phyloP scores from a whole-genome alignment of 1,139 yeast species.

The Diutina ranongensis region DNA sequence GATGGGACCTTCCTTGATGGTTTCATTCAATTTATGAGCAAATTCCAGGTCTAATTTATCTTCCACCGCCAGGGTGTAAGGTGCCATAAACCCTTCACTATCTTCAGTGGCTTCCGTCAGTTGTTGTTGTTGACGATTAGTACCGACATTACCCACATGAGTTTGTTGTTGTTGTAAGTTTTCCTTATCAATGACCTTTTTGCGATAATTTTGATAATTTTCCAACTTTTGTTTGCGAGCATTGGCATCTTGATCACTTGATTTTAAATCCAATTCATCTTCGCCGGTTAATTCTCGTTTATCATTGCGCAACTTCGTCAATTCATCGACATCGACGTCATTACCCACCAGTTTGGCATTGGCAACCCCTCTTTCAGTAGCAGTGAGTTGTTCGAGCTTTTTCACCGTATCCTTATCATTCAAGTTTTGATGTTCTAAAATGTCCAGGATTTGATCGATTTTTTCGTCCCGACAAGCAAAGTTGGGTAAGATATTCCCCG shows the following conservation, averaged over 20 bases:
- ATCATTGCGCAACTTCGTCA: conserved; percentile 21
- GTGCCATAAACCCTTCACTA: conserved; percentile 34
- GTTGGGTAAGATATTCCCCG: conserved; percentile 50
- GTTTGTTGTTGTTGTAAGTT: conserved; percentile 14
- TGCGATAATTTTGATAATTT: conserved; percentile 38
- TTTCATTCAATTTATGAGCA: conserved; percentile 48
- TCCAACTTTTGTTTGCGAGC: conserved; percentile 34
- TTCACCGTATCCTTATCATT: conserved; percentile 32
- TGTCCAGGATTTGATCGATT: conserved; percentile 30
- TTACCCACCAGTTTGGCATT: conserved; percentile 45
- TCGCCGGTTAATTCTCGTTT: conserved; percentile 37
- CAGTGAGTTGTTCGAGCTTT: conserved; percentile 44
- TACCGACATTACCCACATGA: conserved; percentile 10
- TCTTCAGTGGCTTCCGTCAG: conserved; percentile 8
- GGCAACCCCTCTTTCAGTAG: conserved; percentile 49
- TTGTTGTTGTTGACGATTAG: too few relatives aligned
- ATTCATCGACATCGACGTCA: conserved; percentile 32
- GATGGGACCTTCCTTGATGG: conserved; percentile 49
- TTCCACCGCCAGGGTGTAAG: conserved; percentile 65
- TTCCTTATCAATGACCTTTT: conserved; percentile 37
- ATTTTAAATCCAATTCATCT: conserved; percentile 24
- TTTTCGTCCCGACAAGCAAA: conserved; percentile 39
- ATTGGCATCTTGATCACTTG: conserved; percentile 35
- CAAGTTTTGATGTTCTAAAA: conserved; percentile 29
- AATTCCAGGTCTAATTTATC: conserved; percentile 55